These are phyloP conservation scores for Sphaerostilbella broomeana DNA, from an alignment of 2,329 filamentous ascomycete genomes.

Conservation along the genomic window DNA sequence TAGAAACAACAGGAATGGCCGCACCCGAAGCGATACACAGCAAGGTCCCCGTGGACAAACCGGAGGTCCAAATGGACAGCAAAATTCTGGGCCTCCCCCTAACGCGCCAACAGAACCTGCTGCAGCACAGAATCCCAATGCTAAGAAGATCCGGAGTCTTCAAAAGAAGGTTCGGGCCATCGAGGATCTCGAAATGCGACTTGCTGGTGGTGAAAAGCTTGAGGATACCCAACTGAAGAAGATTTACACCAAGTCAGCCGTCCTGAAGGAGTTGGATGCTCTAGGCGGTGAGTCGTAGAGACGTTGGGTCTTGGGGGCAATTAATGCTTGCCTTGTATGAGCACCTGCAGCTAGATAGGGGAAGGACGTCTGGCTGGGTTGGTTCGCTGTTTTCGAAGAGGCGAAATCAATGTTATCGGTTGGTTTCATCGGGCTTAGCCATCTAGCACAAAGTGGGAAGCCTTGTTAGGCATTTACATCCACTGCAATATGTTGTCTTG, in stretches of 20 bases:
- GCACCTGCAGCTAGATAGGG: no score
- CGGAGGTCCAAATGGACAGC: constrained; percentile 13
- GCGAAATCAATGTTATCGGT: no score
- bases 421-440: no score
- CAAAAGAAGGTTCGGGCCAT: constrained; percentile 98
- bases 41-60: constrained; percentile 28
- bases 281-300: constrained; percentile 34
- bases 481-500: no score
- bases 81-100: constrained; percentile 7
- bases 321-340: no score
- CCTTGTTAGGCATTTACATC: no score
- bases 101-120: constrained; percentile 10
- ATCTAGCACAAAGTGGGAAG: no score
- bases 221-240: constrained; percentile 99
- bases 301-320: not conserved
- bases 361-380: no score
- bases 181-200: constrained; percentile 95
- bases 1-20: constrained; percentile 44
- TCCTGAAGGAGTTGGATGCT: constrained; percentile 73
- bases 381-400: no score
- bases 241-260: constrained; percentile 79
- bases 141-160: constrained; percentile 90
- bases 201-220: constrained; percentile 89
- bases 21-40: constrained; percentile 48
- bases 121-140: constrained; percentile 59